Evolutionary conservation across 306 rosid species (phyloP), one percentile per base, ranked within the genome.

Genomic region (Prinsepia uniflora): DNA sequence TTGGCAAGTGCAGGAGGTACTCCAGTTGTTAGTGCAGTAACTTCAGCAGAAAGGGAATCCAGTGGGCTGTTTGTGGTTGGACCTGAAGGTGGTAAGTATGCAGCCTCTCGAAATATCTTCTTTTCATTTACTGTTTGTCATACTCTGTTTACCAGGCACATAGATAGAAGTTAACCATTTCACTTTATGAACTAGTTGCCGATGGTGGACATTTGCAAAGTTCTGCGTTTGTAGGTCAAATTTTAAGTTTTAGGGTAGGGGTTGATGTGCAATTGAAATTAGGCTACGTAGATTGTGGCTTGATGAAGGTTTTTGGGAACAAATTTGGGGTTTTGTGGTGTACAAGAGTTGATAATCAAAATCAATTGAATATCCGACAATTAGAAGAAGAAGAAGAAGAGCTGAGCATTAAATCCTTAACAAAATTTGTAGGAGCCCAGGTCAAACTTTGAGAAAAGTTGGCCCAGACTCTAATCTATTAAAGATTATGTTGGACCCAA

Each of bases 71-170:
- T 93, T 72, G 78, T 93, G 68, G 62, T 90, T 42, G 98, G 98
- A 80, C 97, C 98, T 53, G 97, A 93, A 79, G 98, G 98, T 24
- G 98, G 97, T 93, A 68, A 76, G 86, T 85, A 46, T 71, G 36
- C 75, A 22, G 50, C 18, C 41, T 60, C 15, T 22, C 30, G 30
- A 15, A 34, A 56, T 54, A 20, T 67, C 34, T 48, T 63, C 13
- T 41, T 47, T 46, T 13, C 1, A 39, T 75, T 59, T 24, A 7
- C 11, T 76, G 6, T 7, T 45, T 68, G 65, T 58, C 19, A n/a
- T 40, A 3, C 18, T 0, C 40, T 15, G 20, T 19, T 20, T 20
- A 55, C 39, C 39, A 11, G 39, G 19, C 44, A 17, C 39, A 50
- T 68, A n/a, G 2, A 10, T 67, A 40, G 36, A 36, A 14, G n/a